Base-by-base conservation (phyloP, 129 eudicot species). In the carrot (Daucus carota) region DNA sequence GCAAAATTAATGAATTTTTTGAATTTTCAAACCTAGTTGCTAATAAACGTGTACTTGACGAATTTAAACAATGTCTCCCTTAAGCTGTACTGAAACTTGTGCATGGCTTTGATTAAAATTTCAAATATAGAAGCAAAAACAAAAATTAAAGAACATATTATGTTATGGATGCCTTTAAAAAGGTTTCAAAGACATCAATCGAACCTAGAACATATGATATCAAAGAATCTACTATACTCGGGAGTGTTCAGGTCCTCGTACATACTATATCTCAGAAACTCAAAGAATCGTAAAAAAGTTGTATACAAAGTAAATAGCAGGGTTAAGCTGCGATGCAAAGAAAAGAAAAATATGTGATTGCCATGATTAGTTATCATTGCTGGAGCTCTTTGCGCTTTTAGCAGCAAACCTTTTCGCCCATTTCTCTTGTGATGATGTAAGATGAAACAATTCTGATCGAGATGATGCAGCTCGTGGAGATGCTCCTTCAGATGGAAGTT, bases 391-490 rank as follows among this genome's bases (percentile, higher is more conserved):
- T 42, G 89, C 73, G 52, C 75, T 77, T 79, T 75, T 82, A 33
- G 88, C 83, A 70, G 81, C 59, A 24, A 89, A 79, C 77, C 96
- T 89, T 83, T 44, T 87, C 91, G 82, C 79, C 96, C 97, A 92
- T 81, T 92, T 89, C 83, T 75, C 81, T 75, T 87, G 91, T 48
- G 96, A 72, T 18, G 92, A 42, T 18, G 92, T 83, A 73, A 86
- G 83, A 47, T 72, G 83, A 42, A 80, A 82, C 70, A 77, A 41
- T 31, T 78, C 43, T 46, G 77, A 62, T 3, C 78, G 78, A 68
- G 82, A 47, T 36, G 81, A 80, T 32, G 87, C 44, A 72, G 43
- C n/a, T 76, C 80, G 76, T 50, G 70, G 76, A 16, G 90, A 47
- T 33, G 73, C 74, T 78, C 83, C 85, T 50, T 80, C 57, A 6